phyloP scores from a whole-genome alignment of 805 yeast genomes.

The Saturnispora mendoncae region DNA sequence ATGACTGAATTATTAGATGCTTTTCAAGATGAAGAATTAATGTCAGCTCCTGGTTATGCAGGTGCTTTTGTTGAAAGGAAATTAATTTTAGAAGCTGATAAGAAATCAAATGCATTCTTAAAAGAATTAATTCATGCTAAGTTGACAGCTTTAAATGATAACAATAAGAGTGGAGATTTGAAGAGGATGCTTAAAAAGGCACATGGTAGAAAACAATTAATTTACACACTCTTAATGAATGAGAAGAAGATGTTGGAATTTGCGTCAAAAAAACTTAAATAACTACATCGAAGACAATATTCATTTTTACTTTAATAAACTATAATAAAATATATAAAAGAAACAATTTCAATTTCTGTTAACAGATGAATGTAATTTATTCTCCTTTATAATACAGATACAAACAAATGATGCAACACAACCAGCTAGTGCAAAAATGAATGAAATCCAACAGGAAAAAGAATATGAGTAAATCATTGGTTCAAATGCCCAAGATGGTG shows the following conservation, averaged over 20 bases:
- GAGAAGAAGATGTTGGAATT: conserved; percentile 16
- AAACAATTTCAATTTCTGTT: conserved; percentile 26
- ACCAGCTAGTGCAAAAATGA: conserved; percentile 34
- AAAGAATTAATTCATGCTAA: conserved; percentile 17
- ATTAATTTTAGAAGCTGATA: conserved; percentile 5
- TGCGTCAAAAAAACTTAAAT: conserved; percentile 12
- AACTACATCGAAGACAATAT: too few relatives aligned
- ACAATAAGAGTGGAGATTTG: conserved; percentile 10
- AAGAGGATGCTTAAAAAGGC: conserved; percentile 14
- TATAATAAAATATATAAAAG: not conserved
- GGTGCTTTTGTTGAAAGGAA: conserved; percentile 11
- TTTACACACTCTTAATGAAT: conserved; percentile 9
- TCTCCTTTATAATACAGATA: conserved; percentile 46
- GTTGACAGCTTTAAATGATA: conserved; percentile 4
- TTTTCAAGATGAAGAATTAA: conserved; percentile 9
- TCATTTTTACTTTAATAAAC: not conserved
- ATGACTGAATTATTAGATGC: conserved; percentile 20
- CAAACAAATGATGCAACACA: conserved; percentile 34
- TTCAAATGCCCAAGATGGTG: conserved; percentile 43
- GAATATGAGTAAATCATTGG: conserved; percentile 46
- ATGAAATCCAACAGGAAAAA: conserved; percentile 44
- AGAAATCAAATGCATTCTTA: conserved; percentile 13
- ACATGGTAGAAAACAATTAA: not conserved
- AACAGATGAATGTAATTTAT: conserved; percentile 45
- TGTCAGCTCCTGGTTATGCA: conserved; percentile 9